A percentile compares a stretch with the other conserved stretches of the same genome.
phyloP scores from a whole-genome alignment of 2,329 filamentous ascomycete genomes.

The Xylariaceae sp. region DNA sequence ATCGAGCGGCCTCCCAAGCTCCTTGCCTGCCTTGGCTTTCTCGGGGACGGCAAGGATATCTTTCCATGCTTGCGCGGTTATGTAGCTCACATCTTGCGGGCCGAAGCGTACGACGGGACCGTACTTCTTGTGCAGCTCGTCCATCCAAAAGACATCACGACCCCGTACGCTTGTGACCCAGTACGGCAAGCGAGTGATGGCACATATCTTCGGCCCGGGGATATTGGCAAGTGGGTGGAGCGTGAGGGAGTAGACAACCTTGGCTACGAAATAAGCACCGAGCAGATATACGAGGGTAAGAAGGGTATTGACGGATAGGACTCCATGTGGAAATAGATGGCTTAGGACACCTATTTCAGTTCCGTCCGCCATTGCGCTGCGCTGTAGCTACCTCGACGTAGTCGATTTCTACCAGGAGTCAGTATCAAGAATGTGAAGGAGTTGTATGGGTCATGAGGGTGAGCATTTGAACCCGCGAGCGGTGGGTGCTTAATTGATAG shows the following conservation, averaged over 20 bases:
- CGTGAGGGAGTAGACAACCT: constrained; percentile 25
- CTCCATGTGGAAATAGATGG: too few relatives aligned
- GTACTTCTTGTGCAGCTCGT: constrained; percentile 25
- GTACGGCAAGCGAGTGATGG: constrained; percentile 29
- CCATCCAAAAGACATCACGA: constrained; percentile 27
- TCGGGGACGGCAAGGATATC: constrained; percentile 23
- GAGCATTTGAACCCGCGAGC: too few relatives aligned
- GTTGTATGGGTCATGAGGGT: too few relatives aligned
- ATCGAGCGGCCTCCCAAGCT: too few relatives aligned
- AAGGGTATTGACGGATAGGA: too few relatives aligned
- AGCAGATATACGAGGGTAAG: too few relatives aligned
- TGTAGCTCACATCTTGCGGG: constrained; percentile 28
- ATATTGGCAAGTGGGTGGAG: constrained; percentile 29
- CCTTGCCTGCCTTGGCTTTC: background rate
- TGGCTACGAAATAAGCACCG: background rate
- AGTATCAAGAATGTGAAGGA: too few relatives aligned
- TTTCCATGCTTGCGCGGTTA: constrained; percentile 26
- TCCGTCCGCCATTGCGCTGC: too few relatives aligned
- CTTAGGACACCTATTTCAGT: too few relatives aligned
- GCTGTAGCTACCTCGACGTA: too few relatives aligned
- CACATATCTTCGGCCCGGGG: constrained; percentile 25
- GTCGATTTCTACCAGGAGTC: too few relatives aligned
- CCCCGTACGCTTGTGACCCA: constrained; percentile 26
- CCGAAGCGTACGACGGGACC: constrained; percentile 27
- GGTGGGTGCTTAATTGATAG: too few relatives aligned